These are phyloP conservation scores for Tilletia indica DNA, from an alignment of 1,284 basidiomycete species.

Conservation along the genomic window DNA sequence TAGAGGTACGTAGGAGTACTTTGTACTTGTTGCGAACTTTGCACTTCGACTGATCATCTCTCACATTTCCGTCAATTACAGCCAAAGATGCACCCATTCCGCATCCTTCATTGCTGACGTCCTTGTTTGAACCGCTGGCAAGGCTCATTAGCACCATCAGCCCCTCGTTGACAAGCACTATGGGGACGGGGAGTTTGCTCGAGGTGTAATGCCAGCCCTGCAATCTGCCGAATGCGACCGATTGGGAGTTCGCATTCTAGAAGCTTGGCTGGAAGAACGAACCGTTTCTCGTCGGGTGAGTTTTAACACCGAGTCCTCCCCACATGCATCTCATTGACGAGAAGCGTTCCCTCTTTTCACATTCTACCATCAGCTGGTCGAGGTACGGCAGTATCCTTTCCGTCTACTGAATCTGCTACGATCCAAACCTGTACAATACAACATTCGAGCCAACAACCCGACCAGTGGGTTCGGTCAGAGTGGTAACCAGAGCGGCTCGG, in stretches of 20 bases:
- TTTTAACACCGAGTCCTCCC: background rate
- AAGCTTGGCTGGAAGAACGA: conserved; percentile 75
- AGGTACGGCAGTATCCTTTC: conserved; percentile 24
- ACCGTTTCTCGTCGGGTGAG: conserved; percentile 32
- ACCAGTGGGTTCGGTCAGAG: background rate
- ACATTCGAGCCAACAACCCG: background rate
- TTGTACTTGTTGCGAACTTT: background rate
- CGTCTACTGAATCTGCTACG: conserved; percentile 4
- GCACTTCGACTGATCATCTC: background rate
- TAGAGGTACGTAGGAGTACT: background rate
- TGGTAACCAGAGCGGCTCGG: conserved; percentile 1
- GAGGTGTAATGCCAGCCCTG: conserved; percentile 68
- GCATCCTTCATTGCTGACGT: conserved; percentile 61
- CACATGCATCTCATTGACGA: background rate
- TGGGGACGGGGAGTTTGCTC: conserved; percentile 57
- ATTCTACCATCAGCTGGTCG: conserved; percentile 17
- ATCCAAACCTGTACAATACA: conserved; percentile 12
- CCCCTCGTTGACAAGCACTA: conserved; percentile 98
- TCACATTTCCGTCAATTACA: background rate
- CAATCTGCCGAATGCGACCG: conserved; percentile 77
- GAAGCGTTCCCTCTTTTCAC: background rate
- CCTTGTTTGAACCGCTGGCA: conserved; percentile 90
- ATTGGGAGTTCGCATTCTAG: conserved; percentile 72
- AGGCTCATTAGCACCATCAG: conserved; percentile 96
- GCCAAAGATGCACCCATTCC: background rate